Base-by-base conservation (phyloP, 768 basidiomycete genomes). In the Psilocybe cyanescens region DNA sequence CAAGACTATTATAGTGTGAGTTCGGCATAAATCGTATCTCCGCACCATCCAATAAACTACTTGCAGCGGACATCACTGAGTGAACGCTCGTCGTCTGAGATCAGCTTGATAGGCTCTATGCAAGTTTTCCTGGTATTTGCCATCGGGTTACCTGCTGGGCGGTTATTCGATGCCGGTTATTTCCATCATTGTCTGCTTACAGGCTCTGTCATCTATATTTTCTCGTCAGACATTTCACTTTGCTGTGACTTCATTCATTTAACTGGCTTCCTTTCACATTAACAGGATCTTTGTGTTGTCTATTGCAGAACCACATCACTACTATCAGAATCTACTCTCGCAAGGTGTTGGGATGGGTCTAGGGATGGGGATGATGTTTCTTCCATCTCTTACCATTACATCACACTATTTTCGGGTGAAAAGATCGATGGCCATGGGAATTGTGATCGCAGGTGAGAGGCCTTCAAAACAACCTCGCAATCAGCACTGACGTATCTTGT, bases 311-410 rank as follows among this genome's bases (percentile, higher is more conserved):
- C 82, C 81, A 0, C 73, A 80, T 47, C 75, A 80, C 55, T 83
- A 79, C 67, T 84, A 83, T 57, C 83, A 85, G 63, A 75, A 80
- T 16, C 82, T 86, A 63, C 75, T 88, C 2, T 74, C 82, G 0
- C 85, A 88, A 72, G 85, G 83, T 0, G 70, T 87, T 6, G 85
- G 82, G 0, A 80, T 82, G 75, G 86, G 86, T 0, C 69, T 86
- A 16, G 84, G 85, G 19, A 79, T 82, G 74, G 86, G 86, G 1
- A 63, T 86, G 37, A 75, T 85, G 64, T 86, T 85, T 67, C 63
- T 86, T 1, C 86, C 86, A 0, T 76, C 81, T 7, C 67, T 85
- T 28, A 78, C 81, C 12, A 75, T 86, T n/a, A 75, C 81, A 6
- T 79, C 83, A 3, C 86, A 87, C 60, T 82, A 83, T 68, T 88